These are phyloP conservation scores for Acidomyces sp. DNA, from an alignment of 495 filamentous ascomycete genomes.

Conservation along the genomic window DNA sequence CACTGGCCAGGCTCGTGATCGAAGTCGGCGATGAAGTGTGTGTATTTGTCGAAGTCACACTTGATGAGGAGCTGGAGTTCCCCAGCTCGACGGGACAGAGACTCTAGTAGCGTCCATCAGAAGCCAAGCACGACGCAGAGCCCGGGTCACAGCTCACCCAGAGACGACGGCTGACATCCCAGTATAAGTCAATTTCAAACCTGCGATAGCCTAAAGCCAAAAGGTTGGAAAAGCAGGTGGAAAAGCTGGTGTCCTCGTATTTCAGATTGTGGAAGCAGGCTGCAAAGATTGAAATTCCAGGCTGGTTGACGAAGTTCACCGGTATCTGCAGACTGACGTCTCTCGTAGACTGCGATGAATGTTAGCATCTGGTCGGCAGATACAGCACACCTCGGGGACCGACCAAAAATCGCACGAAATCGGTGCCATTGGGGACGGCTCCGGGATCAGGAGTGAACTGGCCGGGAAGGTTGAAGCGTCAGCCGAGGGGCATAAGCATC, in stretches of 20 bases:
- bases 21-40: not conserved
- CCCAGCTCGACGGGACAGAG: constrained; percentile 43
- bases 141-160: no score
- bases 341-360: constrained; percentile 35
- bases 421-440: constrained; percentile 8
- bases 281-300: constrained; percentile 40
- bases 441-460: constrained; percentile 8
- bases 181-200: constrained; percentile 51
- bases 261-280: constrained; percentile 45
- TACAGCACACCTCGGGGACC: not conserved
- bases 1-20: constrained; percentile 5
- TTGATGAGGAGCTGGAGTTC: constrained; percentile 5
- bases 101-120: no score
- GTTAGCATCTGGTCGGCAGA: not conserved
- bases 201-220: constrained; percentile 45
- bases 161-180: constrained; percentile 38
- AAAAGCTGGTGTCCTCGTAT: constrained; percentile 36
- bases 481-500: no score
- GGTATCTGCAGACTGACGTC: constrained; percentile 47
- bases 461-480: no score
- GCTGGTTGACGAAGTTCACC: constrained; percentile 46
- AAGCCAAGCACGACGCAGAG: no score
- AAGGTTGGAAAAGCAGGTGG: constrained; percentile 47
- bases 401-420: constrained; percentile 10
- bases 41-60: constrained; percentile 1